Percentiles rank a stretch among this genome's conserved stretches.
These are phyloP conservation scores for Daldinia sp. DNA, from an alignment of 2,329 filamentous ascomycete genomes.

Conservation along the genomic window DNA sequence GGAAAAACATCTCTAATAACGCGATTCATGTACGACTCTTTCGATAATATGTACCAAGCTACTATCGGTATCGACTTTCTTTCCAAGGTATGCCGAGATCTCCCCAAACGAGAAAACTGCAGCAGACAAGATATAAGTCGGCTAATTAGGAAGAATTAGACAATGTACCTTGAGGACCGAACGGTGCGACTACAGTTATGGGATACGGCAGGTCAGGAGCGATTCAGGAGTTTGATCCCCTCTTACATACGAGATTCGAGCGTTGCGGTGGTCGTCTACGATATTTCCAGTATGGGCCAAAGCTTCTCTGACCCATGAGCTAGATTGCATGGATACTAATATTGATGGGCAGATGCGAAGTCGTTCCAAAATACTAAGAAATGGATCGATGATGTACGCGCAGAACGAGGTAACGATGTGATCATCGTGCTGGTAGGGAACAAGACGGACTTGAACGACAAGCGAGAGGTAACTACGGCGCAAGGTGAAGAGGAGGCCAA, in stretches of 20 bases:
- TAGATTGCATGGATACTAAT: constrained; percentile 32
- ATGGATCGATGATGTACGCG: constrained; percentile 98
- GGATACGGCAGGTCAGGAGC: constrained; percentile 98
- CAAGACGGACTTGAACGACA: constrained; percentile 99
- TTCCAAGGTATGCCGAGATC: constrained; percentile 75
- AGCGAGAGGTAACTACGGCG: constrained; percentile 94
- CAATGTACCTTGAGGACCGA: constrained; percentile 99
- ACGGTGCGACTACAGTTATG: constrained; percentile 97
- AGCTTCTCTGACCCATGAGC: constrained; percentile 7
- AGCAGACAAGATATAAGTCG: background rate
- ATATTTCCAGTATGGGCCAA: constrained; percentile 79
- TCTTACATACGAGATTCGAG: constrained; percentile 98
- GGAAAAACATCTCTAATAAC: constrained; percentile 99
- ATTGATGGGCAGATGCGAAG: constrained; percentile 72
- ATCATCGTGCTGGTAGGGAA: constrained; percentile 99
- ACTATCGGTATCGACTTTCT: constrained; percentile 99
- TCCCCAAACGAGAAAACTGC: background rate
- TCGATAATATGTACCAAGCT: constrained; percentile 99
- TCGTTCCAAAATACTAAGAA: constrained; percentile 99
- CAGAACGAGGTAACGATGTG: constrained; percentile 96
- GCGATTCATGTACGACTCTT: constrained; percentile 99
- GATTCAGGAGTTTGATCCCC: constrained; percentile 95
- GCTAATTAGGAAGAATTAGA: constrained; percentile 59
- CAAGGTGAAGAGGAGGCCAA: constrained; percentile 98
- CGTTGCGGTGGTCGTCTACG: constrained; percentile 98